Percentiles rank a stretch among this genome's conserved stretches.
Conservation (phyloP, 306 rosid genomes). For the Sphenostylis stenocarpa region DNA sequence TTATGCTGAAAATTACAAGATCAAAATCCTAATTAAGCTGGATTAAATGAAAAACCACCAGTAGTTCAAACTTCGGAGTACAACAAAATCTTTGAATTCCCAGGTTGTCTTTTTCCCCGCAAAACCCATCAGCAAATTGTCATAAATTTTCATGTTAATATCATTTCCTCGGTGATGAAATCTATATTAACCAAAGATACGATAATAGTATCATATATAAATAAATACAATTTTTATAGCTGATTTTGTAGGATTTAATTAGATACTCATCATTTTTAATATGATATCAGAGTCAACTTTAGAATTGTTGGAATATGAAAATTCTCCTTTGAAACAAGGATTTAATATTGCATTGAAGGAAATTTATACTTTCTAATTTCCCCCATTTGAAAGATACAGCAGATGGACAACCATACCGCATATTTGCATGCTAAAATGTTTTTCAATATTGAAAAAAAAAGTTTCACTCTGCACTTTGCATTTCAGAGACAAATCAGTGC, state of each 20-base stretch:
- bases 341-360: no score
- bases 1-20: neutral
- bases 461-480: neutral
- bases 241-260: no score
- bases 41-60: neutral
- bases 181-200: no score
- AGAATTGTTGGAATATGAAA: no score
- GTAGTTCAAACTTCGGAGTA: neutral
- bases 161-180: no score
- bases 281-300: no score
- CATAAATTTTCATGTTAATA: no score
- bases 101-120: neutral
- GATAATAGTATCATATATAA: no score
- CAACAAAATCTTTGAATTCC: neutral
- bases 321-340: no score
- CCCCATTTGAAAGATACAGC: slow-evolving; percentile 6
- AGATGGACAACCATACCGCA: neutral
- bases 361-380: no score
- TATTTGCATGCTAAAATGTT: slow-evolving; percentile 21
- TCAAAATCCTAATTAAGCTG: neutral
- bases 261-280: no score
- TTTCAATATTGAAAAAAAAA: neutral
- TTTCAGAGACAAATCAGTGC: slow-evolving; percentile 6
- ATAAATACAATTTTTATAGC: no score
- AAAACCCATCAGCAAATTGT: neutral